Conservation (phyloP, 257 asterid species). For the Schizonepeta tenuifolia region DNA sequence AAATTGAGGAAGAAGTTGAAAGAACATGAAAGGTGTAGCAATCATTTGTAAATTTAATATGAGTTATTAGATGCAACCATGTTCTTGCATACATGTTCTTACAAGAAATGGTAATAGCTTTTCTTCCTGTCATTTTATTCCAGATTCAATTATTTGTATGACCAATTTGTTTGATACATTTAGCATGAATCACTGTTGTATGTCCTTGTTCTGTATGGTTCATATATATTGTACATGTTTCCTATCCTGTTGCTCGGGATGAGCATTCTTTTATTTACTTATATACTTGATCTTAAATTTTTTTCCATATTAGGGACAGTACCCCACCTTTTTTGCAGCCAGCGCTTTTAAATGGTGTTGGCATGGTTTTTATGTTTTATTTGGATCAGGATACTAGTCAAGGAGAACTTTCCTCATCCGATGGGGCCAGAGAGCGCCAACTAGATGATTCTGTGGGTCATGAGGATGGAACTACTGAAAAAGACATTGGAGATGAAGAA, state of each 20-base stretch:
- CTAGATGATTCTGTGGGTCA: conserved; percentile 30
- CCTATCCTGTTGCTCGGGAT: neutral
- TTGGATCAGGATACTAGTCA: conserved; percentile 46
- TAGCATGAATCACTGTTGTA: neutral
- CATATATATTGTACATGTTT: neutral
- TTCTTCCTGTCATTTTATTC: neutral
- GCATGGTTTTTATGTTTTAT: conserved; percentile 6
- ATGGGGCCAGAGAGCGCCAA: conserved; percentile 31
- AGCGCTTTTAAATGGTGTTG: conserved; percentile 19
- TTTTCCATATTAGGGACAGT: conserved; percentile 17
- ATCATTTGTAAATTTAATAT: neutral
- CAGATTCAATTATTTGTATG: conserved; percentile 4
- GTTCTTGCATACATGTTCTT: neutral
- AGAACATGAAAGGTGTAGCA: neutral
- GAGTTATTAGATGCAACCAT: conserved; percentile 5
- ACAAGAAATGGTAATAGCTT: conserved; percentile 1
- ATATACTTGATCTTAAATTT: conserved; percentile 3
- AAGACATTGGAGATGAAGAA: conserved; percentile 33
- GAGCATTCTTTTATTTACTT: neutral
- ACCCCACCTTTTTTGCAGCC: conserved; percentile 7
- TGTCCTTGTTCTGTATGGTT: conserved; percentile 15
- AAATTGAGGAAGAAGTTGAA: conserved; percentile 7
- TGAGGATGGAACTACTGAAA: conserved; percentile 34
- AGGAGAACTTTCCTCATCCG: conserved; percentile 42
- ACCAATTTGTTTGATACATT: conserved; percentile 20